Evolutionary conservation across 2,329 filamentous ascomycete genomes (phyloP).

Genomic region (Colletotrichum lentis): DNA sequence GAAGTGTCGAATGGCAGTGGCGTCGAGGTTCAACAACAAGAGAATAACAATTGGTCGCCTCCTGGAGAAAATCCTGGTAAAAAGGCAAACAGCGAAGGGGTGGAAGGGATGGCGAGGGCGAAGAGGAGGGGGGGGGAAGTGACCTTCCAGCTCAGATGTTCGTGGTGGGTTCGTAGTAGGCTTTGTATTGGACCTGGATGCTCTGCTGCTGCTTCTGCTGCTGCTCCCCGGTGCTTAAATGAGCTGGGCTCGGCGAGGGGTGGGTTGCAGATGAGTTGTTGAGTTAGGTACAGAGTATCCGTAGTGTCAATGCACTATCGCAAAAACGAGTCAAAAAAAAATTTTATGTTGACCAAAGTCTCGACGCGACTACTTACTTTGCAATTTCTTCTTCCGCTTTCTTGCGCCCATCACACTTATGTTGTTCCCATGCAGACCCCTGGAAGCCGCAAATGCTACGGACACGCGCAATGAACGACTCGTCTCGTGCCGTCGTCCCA

Average conservation of each 20-base stretch:
- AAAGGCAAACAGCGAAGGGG: background rate
- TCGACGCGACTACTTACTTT: slow-evolving; percentile 17
- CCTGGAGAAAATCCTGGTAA: background rate
- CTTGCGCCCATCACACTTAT: background rate
- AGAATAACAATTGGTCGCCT: slow-evolving; percentile 6
- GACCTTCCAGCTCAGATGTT: slow-evolving; percentile 6
- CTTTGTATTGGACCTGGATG: slow-evolving; percentile 23
- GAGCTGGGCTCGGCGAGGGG: slow-evolving; percentile 15
- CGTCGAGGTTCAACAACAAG: background rate
- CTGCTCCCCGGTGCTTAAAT: slow-evolving; percentile 5
- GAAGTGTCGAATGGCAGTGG: slow-evolving; percentile 15
- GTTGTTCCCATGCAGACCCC: background rate
- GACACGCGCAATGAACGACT: slow-evolving; percentile 2
- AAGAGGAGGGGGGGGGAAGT: background rate
- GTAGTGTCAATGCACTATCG: slow-evolving; percentile 27
- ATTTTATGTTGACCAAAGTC: slow-evolving; percentile 11
- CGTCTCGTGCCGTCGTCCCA: slow-evolving; percentile 23
- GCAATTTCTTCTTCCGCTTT: background rate
- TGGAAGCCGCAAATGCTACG: slow-evolving; percentile 1
- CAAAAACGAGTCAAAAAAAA: background rate
- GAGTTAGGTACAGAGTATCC: too few species aligned
- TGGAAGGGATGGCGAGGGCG: background rate
- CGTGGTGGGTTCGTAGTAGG: slow-evolving; percentile 14
- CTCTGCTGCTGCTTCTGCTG: background rate
- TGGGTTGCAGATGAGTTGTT: slow-evolving; percentile 28